These are phyloP conservation scores for Styphnolobium japonicum DNA, from an alignment of 306 rosid species.

Conservation along the genomic window DNA sequence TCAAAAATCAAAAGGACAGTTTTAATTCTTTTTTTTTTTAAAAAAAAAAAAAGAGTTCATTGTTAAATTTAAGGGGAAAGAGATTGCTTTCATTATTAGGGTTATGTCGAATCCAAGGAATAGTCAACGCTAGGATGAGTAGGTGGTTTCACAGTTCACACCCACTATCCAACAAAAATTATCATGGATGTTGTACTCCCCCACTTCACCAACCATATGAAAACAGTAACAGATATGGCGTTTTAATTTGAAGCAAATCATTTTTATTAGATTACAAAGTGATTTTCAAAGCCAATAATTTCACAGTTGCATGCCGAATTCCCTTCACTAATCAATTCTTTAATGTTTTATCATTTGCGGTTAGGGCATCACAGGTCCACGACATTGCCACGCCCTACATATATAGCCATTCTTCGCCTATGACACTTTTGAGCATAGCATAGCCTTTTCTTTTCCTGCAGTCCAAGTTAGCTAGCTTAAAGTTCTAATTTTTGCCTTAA, in stretches of 20 bases:
- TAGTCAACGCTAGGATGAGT: slow-evolving; percentile 38
- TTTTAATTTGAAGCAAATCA: slow-evolving; percentile 37
- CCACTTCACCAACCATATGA: slow-evolving; percentile 52
- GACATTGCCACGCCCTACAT: slow-evolving; percentile 32
- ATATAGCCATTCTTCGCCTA: slow-evolving; percentile 55
- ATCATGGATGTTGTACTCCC: slow-evolving; percentile 50
- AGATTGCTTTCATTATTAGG: slow-evolving; percentile 38
- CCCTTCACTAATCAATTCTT: slow-evolving; percentile 28
- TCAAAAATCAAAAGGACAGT: background rate
- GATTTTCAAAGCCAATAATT: slow-evolving; percentile 30
- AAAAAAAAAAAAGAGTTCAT: background rate
- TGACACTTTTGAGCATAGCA: slow-evolving; percentile 47
- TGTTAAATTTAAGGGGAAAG: slow-evolving; percentile 10
- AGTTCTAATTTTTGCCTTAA: slow-evolving; percentile 8
- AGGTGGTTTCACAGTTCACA: slow-evolving; percentile 60
- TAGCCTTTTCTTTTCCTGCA: slow-evolving; percentile 73
- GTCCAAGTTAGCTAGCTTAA: slow-evolving; percentile 44
- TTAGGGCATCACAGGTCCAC: slow-evolving; percentile 42
- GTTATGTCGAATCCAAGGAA: slow-evolving; percentile 29
- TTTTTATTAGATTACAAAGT: slow-evolving; percentile 30
- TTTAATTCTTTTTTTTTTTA: background rate
- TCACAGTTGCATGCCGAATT: slow-evolving; percentile 38
- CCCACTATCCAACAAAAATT: slow-evolving; percentile 42
- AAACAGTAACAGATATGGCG: slow-evolving; percentile 15
- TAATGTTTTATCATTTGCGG: slow-evolving; percentile 22